Evolutionary conservation across 345 rosid genomes (phyloP).

Genomic region (Gossypium stocksii): DNA sequence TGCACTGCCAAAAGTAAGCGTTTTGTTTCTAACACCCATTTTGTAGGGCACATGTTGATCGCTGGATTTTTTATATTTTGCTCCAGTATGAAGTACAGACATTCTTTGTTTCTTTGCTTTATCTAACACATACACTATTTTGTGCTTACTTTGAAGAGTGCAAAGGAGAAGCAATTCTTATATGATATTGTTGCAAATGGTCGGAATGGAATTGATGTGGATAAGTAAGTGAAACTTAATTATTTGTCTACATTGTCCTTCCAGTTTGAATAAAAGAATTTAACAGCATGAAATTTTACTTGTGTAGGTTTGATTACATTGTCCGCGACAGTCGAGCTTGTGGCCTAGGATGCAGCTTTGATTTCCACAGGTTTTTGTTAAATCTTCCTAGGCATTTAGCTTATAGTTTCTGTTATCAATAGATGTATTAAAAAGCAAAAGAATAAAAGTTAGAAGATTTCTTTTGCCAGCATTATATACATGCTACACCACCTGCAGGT

Average conservation of each 20-base stretch:
- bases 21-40: conserved; percentile 1
- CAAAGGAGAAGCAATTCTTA: conserved; percentile 65
- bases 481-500: conserved; percentile 43
- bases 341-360: conserved; percentile 79
- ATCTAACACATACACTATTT: background rate
- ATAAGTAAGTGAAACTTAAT: conserved; percentile 54
- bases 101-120: background rate
- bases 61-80: background rate
- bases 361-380: conserved; percentile 63
- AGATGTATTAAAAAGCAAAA: background rate
- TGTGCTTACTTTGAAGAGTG: conserved; percentile 33
- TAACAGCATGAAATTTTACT: background rate
- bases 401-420: background rate
- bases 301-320: conserved; percentile 85
- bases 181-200: conserved; percentile 99
- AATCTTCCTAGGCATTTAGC: conserved; percentile 15
- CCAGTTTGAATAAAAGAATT: background rate
- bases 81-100: background rate
- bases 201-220: conserved; percentile 94
- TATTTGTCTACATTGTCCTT: conserved; percentile 12
- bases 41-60: conserved; percentile 4
- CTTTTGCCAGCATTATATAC: conserved; percentile 15
- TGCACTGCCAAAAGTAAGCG: conserved; percentile 51
- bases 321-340: conserved; percentile 92
- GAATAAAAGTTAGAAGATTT: background rate